Conservation (phyloP, 2,329 filamentous ascomycete genomes). For the Curvularia spicifera region DNA sequence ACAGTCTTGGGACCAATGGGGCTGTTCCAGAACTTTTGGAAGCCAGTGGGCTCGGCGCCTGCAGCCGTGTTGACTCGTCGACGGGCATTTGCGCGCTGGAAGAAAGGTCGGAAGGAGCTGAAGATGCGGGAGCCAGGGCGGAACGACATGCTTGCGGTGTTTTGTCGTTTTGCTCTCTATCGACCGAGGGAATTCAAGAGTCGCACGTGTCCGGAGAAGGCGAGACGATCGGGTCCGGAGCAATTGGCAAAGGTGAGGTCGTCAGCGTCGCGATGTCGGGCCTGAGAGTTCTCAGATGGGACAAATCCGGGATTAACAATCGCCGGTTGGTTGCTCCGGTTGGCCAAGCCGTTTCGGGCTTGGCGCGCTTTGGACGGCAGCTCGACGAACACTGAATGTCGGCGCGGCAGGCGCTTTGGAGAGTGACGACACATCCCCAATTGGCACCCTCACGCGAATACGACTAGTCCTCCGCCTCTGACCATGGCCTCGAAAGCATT, state of each 20-base stretch:
- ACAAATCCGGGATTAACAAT: constrained; percentile 32
- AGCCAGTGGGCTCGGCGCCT: constrained; percentile 55
- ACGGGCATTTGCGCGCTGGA: constrained; percentile 63
- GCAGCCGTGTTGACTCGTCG: constrained; percentile 74
- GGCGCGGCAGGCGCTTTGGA: constrained; percentile 3
- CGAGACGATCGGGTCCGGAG: neutral
- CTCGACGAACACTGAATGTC: constrained; percentile 29
- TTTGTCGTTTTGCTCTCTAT: constrained; percentile 8
- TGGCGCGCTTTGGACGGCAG: constrained; percentile 19
- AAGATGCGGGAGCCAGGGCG: constrained; percentile 65
- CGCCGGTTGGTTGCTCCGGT: constrained; percentile 30
- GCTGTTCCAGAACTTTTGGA: constrained; percentile 71
- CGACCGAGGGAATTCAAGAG: constrained; percentile 47
- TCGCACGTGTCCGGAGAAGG: constrained; percentile 11
- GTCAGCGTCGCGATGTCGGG: constrained; percentile 25
- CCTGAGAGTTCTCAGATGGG: constrained; percentile 19
- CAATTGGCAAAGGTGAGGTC: constrained; percentile 10
- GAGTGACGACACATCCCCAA: constrained; percentile 21
- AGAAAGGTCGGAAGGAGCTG: constrained; percentile 58
- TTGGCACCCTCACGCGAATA: constrained; percentile 17
- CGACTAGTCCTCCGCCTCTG: neutral
- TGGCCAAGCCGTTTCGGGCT: constrained; percentile 19
- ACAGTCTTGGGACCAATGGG: constrained; percentile 73
- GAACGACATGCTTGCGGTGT: constrained; percentile 57
- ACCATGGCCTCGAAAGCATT: constrained; percentile 90